Percentiles rank a stretch among this genome's conserved stretches.
These are phyloP conservation scores for Diaporthe citriasiana DNA, from an alignment of 2,329 filamentous ascomycete species.

Conservation along the genomic window DNA sequence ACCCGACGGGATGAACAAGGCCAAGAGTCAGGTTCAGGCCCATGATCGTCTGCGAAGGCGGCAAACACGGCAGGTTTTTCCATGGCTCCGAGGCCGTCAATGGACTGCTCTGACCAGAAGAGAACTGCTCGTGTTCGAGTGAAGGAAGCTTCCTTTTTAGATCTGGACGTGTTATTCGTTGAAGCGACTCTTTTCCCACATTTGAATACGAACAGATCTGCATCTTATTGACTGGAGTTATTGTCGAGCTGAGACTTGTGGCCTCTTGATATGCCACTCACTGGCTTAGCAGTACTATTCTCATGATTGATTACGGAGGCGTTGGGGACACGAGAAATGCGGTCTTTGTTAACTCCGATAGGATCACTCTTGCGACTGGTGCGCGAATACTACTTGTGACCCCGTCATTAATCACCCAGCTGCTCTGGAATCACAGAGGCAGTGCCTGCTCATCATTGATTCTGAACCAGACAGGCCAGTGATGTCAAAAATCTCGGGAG, in stretches of 20 bases:
- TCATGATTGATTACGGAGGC: constrained; percentile 32
- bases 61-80: constrained; percentile 24
- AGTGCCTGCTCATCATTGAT: constrained; percentile 7
- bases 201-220: constrained; percentile 44
- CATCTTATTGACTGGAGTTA: constrained; percentile 38
- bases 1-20: constrained; percentile 26
- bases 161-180: constrained; percentile 43
- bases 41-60: constrained; percentile 31
- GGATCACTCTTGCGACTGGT: constrained; percentile 25
- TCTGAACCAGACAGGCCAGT: neutral
- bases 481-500: neutral
- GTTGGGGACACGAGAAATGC: constrained; percentile 30
- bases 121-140: constrained; percentile 31
- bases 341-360: constrained; percentile 27
- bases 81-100: constrained; percentile 11
- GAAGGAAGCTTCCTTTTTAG: constrained; percentile 40
- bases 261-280: constrained; percentile 18
- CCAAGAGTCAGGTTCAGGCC: constrained; percentile 34
- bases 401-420: neutral
- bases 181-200: constrained; percentile 42
- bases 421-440: neutral
- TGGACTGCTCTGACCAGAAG: constrained; percentile 31
- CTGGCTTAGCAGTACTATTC: constrained; percentile 19
- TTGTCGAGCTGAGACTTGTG: constrained; percentile 19
- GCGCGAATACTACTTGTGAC: constrained; percentile 31